Conservation (phyloP, 2,329 filamentous ascomycete species). For the Dactylonectria estremocensis region DNA sequence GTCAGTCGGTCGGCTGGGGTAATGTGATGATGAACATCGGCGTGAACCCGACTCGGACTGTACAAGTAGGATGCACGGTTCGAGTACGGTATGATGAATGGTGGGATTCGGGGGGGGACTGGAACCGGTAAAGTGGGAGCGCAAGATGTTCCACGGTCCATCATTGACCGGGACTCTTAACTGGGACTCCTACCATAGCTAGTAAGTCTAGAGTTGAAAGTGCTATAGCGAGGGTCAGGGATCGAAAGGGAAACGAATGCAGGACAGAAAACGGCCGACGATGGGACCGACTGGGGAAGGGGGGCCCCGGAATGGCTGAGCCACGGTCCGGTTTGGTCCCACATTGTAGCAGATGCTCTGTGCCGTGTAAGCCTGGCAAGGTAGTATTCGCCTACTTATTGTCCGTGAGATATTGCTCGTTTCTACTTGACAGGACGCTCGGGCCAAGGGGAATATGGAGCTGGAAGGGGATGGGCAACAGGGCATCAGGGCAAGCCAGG, state of each 20-base stretch:
- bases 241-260: conserved; percentile 27
- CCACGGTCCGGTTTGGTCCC: conserved; percentile 33
- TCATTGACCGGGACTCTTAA: conserved; percentile 19
- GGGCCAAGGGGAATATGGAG: conserved; percentile 34
- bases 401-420: conserved; percentile 1
- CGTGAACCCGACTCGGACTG: not conserved
- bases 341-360: not conserved
- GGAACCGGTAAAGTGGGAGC: not conserved
- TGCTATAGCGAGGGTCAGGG: not conserved
- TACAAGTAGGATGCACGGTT: not conserved
- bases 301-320: conserved; percentile 30
- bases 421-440: conserved; percentile 47
- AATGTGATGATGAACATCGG: conserved; percentile 2
- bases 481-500: conserved; percentile 18
- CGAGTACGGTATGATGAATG: not conserved
- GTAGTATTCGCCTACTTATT: conserved; percentile 2
- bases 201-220: not conserved
- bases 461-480: not conserved
- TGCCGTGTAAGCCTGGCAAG: conserved; percentile 10
- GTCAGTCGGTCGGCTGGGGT: conserved; percentile 17
- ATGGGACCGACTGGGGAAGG: conserved; percentile 47
- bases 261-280: conserved; percentile 45
- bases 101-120: not conserved
- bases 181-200: not conserved
- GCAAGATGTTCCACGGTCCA: conserved; percentile 5